phyloP scores from a whole-genome alignment of 176 grass and related monocot genomes.

The Rhynchospora tenuis region DNA sequence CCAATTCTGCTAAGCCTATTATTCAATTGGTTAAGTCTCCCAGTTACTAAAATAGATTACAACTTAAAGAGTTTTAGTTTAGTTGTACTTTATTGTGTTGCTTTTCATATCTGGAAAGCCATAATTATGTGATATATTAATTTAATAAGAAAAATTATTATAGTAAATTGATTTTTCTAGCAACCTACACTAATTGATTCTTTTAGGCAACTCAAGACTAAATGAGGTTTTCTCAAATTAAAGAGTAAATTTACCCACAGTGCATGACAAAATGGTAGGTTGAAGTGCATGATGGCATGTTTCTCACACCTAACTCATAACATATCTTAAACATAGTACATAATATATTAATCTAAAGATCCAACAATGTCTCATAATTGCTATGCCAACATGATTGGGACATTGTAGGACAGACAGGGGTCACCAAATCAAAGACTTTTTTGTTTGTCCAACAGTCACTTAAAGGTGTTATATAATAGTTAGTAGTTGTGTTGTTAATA shows the following conservation, averaged over 20 bases:
- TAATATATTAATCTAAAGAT: not conserved
- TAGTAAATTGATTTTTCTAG: not conserved
- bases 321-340: not conserved
- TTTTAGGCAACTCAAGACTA: not conserved
- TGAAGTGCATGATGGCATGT: slow-evolving; percentile 13
- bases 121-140: slow-evolving; percentile 2
- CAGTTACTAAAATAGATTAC: not conserved
- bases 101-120: not conserved
- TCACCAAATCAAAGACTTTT: slow-evolving; percentile 1
- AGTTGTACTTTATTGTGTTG: not conserved
- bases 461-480: not conserved
- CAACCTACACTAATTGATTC: not conserved
- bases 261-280: slow-evolving; percentile 20
- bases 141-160: not conserved
- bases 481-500: not conserved
- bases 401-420: slow-evolving; percentile 6
- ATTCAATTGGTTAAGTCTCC: not conserved
- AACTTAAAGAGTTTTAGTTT: not conserved
- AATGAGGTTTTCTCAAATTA: not conserved
- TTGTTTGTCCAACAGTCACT: not conserved
- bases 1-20: not conserved
- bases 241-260: not conserved
- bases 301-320: slow-evolving; percentile 9
- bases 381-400: slow-evolving; percentile 11
- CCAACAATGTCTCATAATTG: not conserved